These are phyloP conservation scores for Agaricus sinodeliciosus DNA, from an alignment of 768 basidiomycete species.

Conservation along the genomic window DNA sequence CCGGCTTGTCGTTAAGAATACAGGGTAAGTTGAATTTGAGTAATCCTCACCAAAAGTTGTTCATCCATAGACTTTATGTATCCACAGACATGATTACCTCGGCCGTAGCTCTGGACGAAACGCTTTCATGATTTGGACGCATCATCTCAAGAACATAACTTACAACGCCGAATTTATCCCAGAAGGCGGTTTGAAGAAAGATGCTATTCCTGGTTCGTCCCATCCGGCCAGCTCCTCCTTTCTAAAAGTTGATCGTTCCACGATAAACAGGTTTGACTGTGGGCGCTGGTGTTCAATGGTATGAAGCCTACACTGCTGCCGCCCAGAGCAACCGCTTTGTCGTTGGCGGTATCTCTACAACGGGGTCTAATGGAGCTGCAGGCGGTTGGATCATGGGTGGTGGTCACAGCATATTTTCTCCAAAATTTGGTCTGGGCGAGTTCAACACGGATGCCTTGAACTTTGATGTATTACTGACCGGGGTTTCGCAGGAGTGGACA, in stretches of 20 bases:
- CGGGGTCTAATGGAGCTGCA: conserved; percentile 33
- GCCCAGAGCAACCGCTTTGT: conserved; percentile 24
- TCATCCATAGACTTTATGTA: no score
- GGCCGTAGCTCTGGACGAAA: conserved; percentile 33
- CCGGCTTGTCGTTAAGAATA: conserved; percentile 30
- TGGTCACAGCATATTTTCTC: conserved; percentile 32
- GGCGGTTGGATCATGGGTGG: conserved; percentile 39
- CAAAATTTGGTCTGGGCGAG: conserved; percentile 35
- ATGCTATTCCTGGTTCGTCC: conserved; percentile 8
- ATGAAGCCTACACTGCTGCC: conserved; percentile 26
- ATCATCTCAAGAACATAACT: conserved; percentile 30
- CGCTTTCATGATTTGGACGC: conserved; percentile 34
- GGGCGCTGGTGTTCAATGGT: conserved; percentile 32
- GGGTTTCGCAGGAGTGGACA: conserved; percentile 33
- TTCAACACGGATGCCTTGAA: not conserved
- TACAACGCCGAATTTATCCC: conserved; percentile 23
- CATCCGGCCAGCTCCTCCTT: conserved; percentile 25
- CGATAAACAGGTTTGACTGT: conserved; percentile 14
- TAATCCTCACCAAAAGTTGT: not conserved
- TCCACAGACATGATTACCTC: conserved; percentile 28
- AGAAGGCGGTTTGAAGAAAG: conserved; percentile 17
- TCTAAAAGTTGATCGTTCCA: conserved; percentile 13
- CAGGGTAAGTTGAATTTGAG: conserved; percentile 15
- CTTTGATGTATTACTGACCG: not conserved
- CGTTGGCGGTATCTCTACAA: conserved; percentile 28